phyloP scores from a whole-genome alignment of 805 yeast species.

The Metschnikowia baotianmanensis region DNA sequence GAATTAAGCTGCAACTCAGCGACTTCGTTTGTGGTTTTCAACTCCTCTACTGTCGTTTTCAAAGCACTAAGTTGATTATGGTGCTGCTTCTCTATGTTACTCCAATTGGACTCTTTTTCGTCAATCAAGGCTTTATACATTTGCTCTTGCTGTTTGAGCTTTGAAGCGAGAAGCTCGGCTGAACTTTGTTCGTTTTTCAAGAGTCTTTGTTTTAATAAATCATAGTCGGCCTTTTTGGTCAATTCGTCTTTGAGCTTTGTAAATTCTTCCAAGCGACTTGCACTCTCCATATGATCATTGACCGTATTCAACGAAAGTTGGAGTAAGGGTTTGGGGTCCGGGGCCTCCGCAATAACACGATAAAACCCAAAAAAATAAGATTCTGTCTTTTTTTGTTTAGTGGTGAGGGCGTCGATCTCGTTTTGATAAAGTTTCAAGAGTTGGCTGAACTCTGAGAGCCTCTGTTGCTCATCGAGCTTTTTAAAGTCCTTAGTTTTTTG shows the following conservation, averaged over 20 bases:
- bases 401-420: slow-evolving; percentile 81
- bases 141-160: slow-evolving; percentile 67
- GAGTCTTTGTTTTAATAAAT: slow-evolving; percentile 62
- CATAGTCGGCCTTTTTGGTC: slow-evolving; percentile 72
- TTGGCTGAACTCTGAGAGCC: slow-evolving; percentile 61
- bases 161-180: slow-evolving; percentile 51
- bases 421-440: slow-evolving; percentile 77
- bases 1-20: slow-evolving; percentile 55
- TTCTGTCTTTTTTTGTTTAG: slow-evolving; percentile 74
- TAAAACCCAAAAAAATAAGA: slow-evolving; percentile 71
- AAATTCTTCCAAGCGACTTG: slow-evolving; percentile 50
- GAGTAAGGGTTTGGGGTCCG: slow-evolving; percentile 84
- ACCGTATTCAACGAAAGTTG: slow-evolving; percentile 68
- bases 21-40: slow-evolving; percentile 63
- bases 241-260: slow-evolving; percentile 54
- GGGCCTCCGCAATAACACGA: slow-evolving; percentile 79
- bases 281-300: slow-evolving; percentile 51
- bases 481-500: slow-evolving; percentile 82
- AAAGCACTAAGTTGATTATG: slow-evolving; percentile 50
- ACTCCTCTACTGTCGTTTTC: slow-evolving; percentile 57
- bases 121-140: slow-evolving; percentile 66
- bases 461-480: slow-evolving; percentile 64
- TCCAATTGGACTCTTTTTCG: slow-evolving; percentile 74
- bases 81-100: slow-evolving; percentile 50
- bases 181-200: slow-evolving; percentile 58